phyloP scores from a whole-genome alignment of 2,329 filamentous ascomycete species.

The Diaporthe sp. region DNA sequence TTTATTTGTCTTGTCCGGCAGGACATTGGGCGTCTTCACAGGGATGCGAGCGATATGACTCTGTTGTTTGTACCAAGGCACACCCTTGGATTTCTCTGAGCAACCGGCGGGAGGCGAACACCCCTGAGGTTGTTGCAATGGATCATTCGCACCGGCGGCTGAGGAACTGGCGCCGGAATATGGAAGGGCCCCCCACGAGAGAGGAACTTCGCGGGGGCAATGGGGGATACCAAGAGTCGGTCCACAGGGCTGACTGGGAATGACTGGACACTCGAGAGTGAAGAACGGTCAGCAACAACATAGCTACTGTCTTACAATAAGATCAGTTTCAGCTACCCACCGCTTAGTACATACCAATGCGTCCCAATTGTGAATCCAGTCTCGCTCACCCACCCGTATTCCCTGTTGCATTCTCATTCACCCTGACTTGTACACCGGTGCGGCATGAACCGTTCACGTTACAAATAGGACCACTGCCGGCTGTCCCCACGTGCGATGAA shows the following conservation, averaged over 20 bases:
- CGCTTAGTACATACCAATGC: background rate
- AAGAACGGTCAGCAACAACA: conserved; percentile 15
- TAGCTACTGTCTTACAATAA: conserved; percentile 35
- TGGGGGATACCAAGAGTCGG: conserved; percentile 2
- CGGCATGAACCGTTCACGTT: background rate
- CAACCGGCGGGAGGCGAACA: background rate
- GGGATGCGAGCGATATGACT: conserved; percentile 26
- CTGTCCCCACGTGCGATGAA: conserved; percentile 22
- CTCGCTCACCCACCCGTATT: background rate
- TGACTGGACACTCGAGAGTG: conserved; percentile 17
- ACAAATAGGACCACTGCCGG: background rate
- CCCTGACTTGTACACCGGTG: background rate
- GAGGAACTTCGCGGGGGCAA: background rate
- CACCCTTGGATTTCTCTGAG: conserved; percentile 22
- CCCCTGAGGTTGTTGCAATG: background rate
- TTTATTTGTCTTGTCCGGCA: conserved; percentile 26
- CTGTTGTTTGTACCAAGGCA: conserved; percentile 24
- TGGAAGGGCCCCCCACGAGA: conserved; percentile 3
- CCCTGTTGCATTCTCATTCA: background rate
- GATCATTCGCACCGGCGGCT: conserved; percentile 8
- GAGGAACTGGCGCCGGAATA: conserved; percentile 6
- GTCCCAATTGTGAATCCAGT: conserved; percentile 14
- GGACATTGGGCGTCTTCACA: conserved; percentile 28
- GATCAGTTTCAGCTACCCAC: conserved; percentile 37
- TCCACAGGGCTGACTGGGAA: conserved; percentile 31